A percentile compares a stretch with the other conserved stretches of the same genome.
These are phyloP conservation scores for Mortierella hygrophila DNA, from an alignment of 192 early-diverging fungal species.

Conservation along the genomic window DNA sequence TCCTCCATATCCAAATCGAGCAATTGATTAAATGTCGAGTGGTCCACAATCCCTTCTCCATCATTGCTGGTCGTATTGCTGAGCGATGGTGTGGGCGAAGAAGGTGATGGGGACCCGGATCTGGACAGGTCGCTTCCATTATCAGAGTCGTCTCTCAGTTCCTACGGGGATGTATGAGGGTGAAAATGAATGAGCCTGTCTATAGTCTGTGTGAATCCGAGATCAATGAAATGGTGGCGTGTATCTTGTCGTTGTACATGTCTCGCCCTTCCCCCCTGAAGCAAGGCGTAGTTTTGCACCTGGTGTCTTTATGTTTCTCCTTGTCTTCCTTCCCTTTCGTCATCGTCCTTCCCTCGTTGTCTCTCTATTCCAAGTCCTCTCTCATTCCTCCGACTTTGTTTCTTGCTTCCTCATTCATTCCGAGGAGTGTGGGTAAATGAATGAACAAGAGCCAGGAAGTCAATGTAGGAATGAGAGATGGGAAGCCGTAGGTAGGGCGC, in stretches of 20 bases:
- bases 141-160: conserved; percentile 6
- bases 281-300: no score
- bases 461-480: no score
- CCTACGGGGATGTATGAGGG: not conserved
- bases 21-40: conserved; percentile 88
- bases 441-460: not conserved
- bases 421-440: not conserved
- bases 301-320: no score
- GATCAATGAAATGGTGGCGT: no score
- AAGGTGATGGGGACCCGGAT: not conserved
- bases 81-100: not conserved
- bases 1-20: conserved; percentile 91
- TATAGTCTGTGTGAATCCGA: not conserved
- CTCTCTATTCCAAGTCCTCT: no score
- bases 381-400: no score
- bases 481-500: not conserved
- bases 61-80: not conserved
- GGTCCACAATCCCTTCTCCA: conserved; percentile 77
- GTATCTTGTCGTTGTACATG: no score
- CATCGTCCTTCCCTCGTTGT: no score
- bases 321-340: no score
- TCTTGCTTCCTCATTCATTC: not conserved
- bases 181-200: no score
- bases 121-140: not conserved
- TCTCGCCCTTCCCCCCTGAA: no score